Base-by-base conservation (phyloP, 495 filamentous ascomycete species). In the Talaromyces thailandensis region DNA sequence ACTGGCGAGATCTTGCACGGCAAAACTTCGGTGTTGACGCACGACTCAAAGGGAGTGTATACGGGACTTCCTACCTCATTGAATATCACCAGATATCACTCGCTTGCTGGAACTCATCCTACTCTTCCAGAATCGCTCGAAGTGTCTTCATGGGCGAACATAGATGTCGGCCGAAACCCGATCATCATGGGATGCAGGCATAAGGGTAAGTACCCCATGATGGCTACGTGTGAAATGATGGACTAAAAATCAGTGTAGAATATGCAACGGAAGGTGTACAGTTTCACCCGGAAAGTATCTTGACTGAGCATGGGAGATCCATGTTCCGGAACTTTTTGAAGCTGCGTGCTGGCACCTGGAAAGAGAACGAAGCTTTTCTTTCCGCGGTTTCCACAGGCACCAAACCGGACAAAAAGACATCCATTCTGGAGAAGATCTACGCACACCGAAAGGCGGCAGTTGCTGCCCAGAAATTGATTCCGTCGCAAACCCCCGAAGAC, bases 141-240 rank as follows among this genome's bases (percentile, higher is more conserved):
- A 73, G 88, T 98, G 14, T 87, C 91, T 0, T 96, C 95, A n/a
- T 93, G 88, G 87, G 88, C 88, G 18, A 76, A 83, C n/a, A 76
- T 84, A 43, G 72, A 73, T 29, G 81, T 82, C 71, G 87, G 86
- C 37, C 85, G 78, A 18, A 88, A 86, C 64, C 85, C 86, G 11
- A 85, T 98, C 52, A 99, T 99, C 64, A 98, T 98, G 94, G 94
- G 94, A 21, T 87, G 98, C 11, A 83, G 94, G 23, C 94, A 99
- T 77, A 96, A 95, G 75, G 82, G 59, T 61, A 51, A 18, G 40
- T 24, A 29, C 12, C 16, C 29, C 11, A 25, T 32, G 7, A 32
- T n/a, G 29, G 3, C 14, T 6, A 35, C 18, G 2, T 21, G 2
- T n/a, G 6, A 9, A 21, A 57, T 14, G 8, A 21, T 21, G n/a